These are phyloP conservation scores for Saccharomyces hybrid DNA, from an alignment of 1,139 yeast species.

Conservation along the genomic window DNA sequence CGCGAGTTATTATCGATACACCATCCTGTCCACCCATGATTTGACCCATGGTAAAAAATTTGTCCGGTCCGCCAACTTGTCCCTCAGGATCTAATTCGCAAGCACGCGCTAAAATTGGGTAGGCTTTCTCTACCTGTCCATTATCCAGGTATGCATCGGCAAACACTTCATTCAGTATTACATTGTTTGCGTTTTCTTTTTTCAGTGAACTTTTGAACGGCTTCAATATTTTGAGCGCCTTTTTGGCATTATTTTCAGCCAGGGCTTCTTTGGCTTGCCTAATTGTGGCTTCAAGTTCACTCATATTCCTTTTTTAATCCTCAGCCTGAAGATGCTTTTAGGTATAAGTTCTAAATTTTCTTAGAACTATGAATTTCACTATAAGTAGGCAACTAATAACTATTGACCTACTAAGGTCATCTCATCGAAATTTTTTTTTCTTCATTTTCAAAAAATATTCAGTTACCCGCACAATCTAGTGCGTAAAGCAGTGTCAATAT, in stretches of 20 bases:
- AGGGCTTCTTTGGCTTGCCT: slow-evolving; percentile 33
- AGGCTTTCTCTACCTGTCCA: slow-evolving; percentile 74
- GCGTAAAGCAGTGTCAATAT: neutral
- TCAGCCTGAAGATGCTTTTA: neutral
- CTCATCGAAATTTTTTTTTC: neutral
- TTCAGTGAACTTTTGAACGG: slow-evolving; percentile 29
- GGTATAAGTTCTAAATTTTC: neutral
- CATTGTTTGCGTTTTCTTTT: slow-evolving; percentile 26
- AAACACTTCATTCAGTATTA: slow-evolving; percentile 37
- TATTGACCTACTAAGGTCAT: neutral
- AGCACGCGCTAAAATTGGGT: slow-evolving; percentile 51
- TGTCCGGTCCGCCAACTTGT: slow-evolving; percentile 54
- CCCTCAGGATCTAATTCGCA: slow-evolving; percentile 68
- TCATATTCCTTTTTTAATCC: slow-evolving; percentile 12
- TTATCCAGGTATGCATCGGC: slow-evolving; percentile 77
- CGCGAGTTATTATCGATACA: slow-evolving; percentile 53
- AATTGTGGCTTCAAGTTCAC: slow-evolving; percentile 16
- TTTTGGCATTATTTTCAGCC: slow-evolving; percentile 34
- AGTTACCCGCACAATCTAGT: neutral
- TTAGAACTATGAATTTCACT: neutral
- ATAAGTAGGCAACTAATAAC: neutral
- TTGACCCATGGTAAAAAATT: slow-evolving; percentile 86
- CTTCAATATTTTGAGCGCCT: slow-evolving; percentile 37
- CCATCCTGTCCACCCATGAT: slow-evolving; percentile 81
- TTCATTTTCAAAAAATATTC: neutral